These are phyloP conservation scores for Cryptococcus sp. DNA, from an alignment of 1,284 basidiomycete species.

Conservation along the genomic window DNA sequence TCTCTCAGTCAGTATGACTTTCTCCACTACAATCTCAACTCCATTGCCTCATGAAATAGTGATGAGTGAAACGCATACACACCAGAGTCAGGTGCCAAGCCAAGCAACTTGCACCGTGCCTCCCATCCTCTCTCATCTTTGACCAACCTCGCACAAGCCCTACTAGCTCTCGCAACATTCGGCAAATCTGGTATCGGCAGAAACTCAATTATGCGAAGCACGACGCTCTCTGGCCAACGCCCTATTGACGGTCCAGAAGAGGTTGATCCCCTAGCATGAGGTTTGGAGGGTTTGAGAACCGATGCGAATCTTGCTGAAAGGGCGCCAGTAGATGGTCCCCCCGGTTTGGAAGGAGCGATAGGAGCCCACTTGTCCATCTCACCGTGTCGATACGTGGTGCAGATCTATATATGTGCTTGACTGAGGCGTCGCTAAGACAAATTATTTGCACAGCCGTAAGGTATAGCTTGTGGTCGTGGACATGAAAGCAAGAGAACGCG, in stretches of 20 bases:
- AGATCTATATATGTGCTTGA: too few relatives aligned
- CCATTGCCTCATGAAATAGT: too few relatives aligned
- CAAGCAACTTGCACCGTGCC: slow-evolving; percentile 65
- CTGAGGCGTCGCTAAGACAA: too few relatives aligned
- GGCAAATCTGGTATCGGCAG: slow-evolving; percentile 77
- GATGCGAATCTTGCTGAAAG: slow-evolving; percentile 63
- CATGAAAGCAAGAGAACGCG: too few relatives aligned
- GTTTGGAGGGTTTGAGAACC: slow-evolving; percentile 57
- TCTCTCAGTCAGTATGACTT: neutral
- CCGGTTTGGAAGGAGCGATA: slow-evolving; percentile 41
- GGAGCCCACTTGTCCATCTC: slow-evolving; percentile 48
- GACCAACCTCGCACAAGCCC: slow-evolving; percentile 65
- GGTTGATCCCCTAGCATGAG: slow-evolving; percentile 27
- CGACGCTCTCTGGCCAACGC: slow-evolving; percentile 71
- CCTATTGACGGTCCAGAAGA: slow-evolving; percentile 62
- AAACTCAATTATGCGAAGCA: slow-evolving; percentile 69
- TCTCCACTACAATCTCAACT: too few relatives aligned
- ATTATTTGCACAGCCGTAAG: too few relatives aligned
- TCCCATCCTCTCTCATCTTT: slow-evolving; percentile 75
- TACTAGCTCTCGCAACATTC: slow-evolving; percentile 67
- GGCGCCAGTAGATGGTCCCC: slow-evolving; percentile 52
- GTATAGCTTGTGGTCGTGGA: too few relatives aligned
- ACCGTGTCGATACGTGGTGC: too few relatives aligned
- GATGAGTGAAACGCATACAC: neutral
- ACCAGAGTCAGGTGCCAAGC: slow-evolving; percentile 43